Base-by-base conservation (phyloP, 805 yeast genomes). In the Alloascoidea africana region DNA sequence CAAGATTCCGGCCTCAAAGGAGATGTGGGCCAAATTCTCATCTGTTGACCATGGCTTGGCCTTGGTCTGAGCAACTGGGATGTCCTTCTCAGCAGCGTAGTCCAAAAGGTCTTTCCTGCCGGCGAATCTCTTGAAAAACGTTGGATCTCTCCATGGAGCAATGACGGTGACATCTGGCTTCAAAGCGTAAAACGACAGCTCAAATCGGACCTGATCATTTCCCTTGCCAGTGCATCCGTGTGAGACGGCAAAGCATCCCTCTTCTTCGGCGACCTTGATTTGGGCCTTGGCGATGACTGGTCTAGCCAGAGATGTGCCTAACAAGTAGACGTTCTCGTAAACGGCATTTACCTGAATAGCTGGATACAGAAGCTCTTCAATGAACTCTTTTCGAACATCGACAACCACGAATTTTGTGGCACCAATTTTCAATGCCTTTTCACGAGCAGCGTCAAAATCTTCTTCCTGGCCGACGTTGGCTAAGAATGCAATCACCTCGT, bases 141-240 rank as follows among this genome's bases (percentile, higher is more conserved):
- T 80, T 19, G 98, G 98, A 58, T 82, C 83, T 74, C 99, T 84
- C 99, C 99, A 91, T 60, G 99, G 99, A 34, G 98, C 96, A 65
- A 91, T 89, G 50, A 85, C 95, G 56, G 73, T 68, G 50, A 91
- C 94, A 55, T 87, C 97, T 33, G 99, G 98, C 67, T 91, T 87
- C 61, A 91, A 74, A 27, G 97, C 99, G 62, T 91, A 91, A 72
- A 91, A 91, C 5, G 94, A 79, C 44, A 91, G 70, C 66, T 91
- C 99, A 59, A 91, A 91, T 65, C 99, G 81, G 47, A 91, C 96
- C 68, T 91, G 98, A 63, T 91, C 99, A 60, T 91, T 91, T 66
- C 99, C 99, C 69, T 91, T 91, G 67, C 99, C 99, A 49, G 99
- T 91, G 68, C 98, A 91, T 46, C 99, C 99, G 62, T 91, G 99